Conservation (phyloP, 345 rosid species). For the Citrus inodora region DNA sequence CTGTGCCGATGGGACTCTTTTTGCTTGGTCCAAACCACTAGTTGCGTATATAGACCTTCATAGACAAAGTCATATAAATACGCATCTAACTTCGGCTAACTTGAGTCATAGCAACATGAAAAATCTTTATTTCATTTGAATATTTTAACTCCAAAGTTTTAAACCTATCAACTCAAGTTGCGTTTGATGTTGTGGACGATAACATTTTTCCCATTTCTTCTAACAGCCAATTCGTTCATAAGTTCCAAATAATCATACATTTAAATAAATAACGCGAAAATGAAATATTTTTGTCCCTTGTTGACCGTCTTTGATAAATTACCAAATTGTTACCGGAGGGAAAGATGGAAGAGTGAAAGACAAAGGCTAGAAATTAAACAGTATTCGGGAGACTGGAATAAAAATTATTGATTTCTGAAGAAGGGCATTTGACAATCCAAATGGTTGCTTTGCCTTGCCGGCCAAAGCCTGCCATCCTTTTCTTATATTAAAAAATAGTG, state of each 20-base stretch:
- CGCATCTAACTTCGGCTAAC: slow-evolving; percentile 1
- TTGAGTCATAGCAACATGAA: too few relatives aligned
- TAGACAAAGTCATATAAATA: background rate
- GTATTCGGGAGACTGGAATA: background rate
- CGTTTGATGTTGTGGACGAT: background rate
- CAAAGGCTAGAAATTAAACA: background rate
- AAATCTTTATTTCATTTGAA: background rate
- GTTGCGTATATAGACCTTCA: background rate
- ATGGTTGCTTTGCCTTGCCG: slow-evolving; percentile 8
- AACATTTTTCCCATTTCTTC: background rate
- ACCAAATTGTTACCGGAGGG: background rate
- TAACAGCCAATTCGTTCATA: background rate
- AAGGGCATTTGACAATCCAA: background rate
- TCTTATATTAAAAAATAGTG: too few relatives aligned
- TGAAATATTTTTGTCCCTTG: background rate
- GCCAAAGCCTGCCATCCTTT: slow-evolving; percentile 4
- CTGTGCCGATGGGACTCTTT: background rate
- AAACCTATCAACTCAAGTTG: background rate
- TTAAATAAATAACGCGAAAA: background rate
- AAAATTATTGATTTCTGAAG: too few relatives aligned
- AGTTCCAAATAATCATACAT: background rate
- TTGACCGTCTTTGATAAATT: background rate
- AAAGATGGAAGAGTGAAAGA: background rate
- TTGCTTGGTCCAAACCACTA: slow-evolving; percentile 4
- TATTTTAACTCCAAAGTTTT: background rate